Base-by-base conservation (phyloP, 2,329 filamentous ascomycete species). In the Furcasterigmium sp. region DNA sequence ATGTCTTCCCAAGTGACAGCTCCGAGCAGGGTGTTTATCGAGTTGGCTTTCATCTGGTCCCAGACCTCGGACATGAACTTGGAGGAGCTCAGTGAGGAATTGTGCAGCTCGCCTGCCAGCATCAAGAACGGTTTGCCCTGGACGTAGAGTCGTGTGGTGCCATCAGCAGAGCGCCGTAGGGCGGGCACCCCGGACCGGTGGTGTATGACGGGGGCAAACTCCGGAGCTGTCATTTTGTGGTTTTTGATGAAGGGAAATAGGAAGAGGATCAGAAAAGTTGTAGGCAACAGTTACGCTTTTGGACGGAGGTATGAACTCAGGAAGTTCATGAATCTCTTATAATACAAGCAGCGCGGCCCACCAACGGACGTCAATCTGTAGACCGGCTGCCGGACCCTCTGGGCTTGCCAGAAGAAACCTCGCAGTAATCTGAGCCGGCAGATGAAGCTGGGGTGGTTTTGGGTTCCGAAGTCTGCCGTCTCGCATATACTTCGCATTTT, bases 1-100 rank as follows among this genome's bases (percentile, higher is more conserved):
- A 66, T 61, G 39, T 55, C 57, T 35, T 66, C 63, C 63, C 63
- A 66, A 1, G 62, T 53, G 1, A 66, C 56, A 2, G 57, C 56
- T 2, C 63, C 62, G 3, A 65, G 59, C 5, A 66, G 48, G 0
- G 63, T 66, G 51, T 66, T 66, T 46, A 66, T 51, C 28, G 55
- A 56, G 35, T 57, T 50, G 1, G 51, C 52, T 43, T 57, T 59
- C 61, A 66, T 63, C 3, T 43, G 49, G 0, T 53, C 54, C 56
- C 56, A 61, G 1, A 61, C 53, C 3, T 54, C 47, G 5, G 41
- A 45, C 62, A 65, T 65, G 41, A 54, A 65, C 26, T 51, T 52
- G 19, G 62, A 56, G 0, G 53, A 59, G 38, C 53, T 62, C 3
- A 65, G 49, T 0, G 62, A 64, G 2, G 62, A 65, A 40, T 65